Evolutionary conservation across 306 rosid genomes (phyloP), one percentile per base, ranked within the genome.

Genomic region (Biancaea sappan): DNA sequence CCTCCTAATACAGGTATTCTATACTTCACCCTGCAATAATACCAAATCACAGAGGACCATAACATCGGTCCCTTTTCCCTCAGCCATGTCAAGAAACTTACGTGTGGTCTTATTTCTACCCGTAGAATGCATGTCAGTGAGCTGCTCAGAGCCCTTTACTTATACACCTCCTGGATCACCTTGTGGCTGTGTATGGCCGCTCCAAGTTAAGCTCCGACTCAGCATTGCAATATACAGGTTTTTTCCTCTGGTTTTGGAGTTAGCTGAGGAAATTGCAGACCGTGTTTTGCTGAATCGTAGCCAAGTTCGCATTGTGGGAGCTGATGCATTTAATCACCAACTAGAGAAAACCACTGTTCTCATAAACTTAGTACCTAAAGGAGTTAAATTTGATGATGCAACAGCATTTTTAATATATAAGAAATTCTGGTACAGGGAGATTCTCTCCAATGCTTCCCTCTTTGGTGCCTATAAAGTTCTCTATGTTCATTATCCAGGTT

Each of bases 291-390:
- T 94, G 52, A 90, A 91, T 79, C 88, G 67, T 67, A 87, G 81
- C 77, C 99, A 94, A 86, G 99, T 94, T 76, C 96, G 97, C 50
- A 86, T 94, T 26, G 86, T 88, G 87, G 99, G 97, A 80, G 99
- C 99, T 6, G 88, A 94, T 72, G 97, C 91, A 32, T 80, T 88
- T 53, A 88, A 43, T 71, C 95, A 88, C 79, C 93, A 87, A 87
- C 77, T 86, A 8, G 96, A 90, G 69, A 80, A 88, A 79, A 94
- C 96, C 70, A 73, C 79, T 38, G 96, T 92, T 73, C 81, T 92
- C 41, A 80, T 94, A 67, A 81, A 90, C 82, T 84, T 94, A 75
- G 89, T 94, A 35, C 99, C 99, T 6, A 83, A 51, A 73, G 89
- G 93, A 69, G 57, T 69, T 16, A 84, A 69, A 37, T 94, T 94